phyloP scores from a whole-genome alignment of 352 stramenopile species.

The Pythium oligandrum region DNA sequence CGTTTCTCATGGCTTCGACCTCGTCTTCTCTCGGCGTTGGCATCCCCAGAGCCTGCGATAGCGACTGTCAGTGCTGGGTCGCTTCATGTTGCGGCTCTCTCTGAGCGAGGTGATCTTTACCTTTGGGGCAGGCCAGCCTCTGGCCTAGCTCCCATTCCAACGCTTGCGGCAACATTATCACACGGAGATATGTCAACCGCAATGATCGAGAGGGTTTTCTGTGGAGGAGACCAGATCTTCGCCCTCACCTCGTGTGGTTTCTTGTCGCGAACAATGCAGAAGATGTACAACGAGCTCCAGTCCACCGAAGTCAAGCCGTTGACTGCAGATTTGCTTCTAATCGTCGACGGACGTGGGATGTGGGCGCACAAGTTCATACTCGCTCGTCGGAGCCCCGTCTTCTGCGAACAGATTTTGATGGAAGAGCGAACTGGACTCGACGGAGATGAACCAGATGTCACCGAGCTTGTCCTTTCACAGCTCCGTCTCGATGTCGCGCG shows the following conservation, averaged over 20 bases:
- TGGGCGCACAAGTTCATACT: constrained; percentile 57
- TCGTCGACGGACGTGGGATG: constrained; percentile 27
- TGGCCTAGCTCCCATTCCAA: constrained; percentile 3
- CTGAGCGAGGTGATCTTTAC: constrained; percentile 85
- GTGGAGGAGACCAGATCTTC: constrained; percentile 40
- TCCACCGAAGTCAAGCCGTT: background rate
- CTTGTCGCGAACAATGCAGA: constrained; percentile 33
- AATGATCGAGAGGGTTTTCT: constrained; percentile 43
- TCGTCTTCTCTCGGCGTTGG: constrained; percentile 27
- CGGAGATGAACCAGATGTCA: background rate
- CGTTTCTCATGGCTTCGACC: constrained; percentile 22
- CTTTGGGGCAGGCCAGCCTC: constrained; percentile 66
- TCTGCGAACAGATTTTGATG: constrained; percentile 49
- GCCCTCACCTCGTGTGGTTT: constrained; percentile 48
- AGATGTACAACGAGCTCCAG: constrained; percentile 19
- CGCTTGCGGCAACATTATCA: constrained; percentile 6
- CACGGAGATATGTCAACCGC: constrained; percentile 14
- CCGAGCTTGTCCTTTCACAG: constrained; percentile 46
- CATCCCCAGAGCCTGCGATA: constrained; percentile 21
- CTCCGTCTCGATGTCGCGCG: constrained; percentile 48
- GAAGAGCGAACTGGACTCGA: constrained; percentile 22
- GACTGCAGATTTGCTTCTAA: constrained; percentile 33
- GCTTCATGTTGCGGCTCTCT: constrained; percentile 86
- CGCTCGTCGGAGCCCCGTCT: constrained; percentile 40
- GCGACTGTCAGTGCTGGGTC: constrained; percentile 74